Conservation (phyloP, 2,329 filamentous ascomycete genomes). For the Onygenales sp. region DNA sequence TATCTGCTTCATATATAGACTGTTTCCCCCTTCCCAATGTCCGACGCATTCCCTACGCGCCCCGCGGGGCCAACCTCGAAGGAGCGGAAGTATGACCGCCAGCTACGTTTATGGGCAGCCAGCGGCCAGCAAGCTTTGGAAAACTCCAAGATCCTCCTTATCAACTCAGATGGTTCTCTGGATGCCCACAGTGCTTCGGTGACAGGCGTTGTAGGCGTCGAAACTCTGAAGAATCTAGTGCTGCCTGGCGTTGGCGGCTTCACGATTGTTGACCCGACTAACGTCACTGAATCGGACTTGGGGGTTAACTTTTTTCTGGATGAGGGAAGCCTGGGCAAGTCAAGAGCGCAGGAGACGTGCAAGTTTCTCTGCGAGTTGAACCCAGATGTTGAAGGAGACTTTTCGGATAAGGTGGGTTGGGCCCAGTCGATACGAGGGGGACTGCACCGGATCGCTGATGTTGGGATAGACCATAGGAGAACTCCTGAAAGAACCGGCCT, state of each 20-base stretch:
- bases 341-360: conserved; percentile 67
- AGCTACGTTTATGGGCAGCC: conserved; percentile 90
- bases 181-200: conserved; percentile 37
- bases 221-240: conserved; percentile 95
- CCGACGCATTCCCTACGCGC: conserved; percentile 25
- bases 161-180: conserved; percentile 56
- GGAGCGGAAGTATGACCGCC: conserved; percentile 81
- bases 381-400: conserved; percentile 77
- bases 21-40: conserved; percentile 16
- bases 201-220: conserved; percentile 76
- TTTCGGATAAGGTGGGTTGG: conserved; percentile 45
- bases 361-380: conserved; percentile 79
- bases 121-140: conserved; percentile 85
- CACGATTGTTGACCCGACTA: conserved; percentile 73
- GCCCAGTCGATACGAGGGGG: too few relatives aligned
- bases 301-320: conserved; percentile 97
- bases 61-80: conserved; percentile 47
- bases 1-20: neutral
- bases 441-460: conserved; percentile 2
- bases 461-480: conserved; percentile 25
- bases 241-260: conserved; percentile 86
- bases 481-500: conserved; percentile 28
- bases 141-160: conserved; percentile 77
- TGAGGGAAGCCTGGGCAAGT: conserved; percentile 63
- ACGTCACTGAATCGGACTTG: conserved; percentile 72